These are phyloP conservation scores for Boletus semigastroideus DNA, from an alignment of 1,284 basidiomycete species.

Conservation along the genomic window DNA sequence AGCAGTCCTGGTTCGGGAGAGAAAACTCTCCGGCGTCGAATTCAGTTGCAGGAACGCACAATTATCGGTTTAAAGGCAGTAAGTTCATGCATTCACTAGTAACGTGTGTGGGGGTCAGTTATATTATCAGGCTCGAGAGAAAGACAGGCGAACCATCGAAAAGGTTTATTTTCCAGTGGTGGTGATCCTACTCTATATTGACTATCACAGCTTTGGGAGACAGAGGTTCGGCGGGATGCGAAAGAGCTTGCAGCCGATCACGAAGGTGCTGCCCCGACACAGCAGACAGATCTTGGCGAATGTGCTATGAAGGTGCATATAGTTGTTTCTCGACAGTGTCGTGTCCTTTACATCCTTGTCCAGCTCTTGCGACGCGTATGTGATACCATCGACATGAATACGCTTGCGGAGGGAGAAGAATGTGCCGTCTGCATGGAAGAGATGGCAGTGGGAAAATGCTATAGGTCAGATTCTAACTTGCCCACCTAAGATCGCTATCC, in stretches of 20 bases:
- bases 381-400: constrained; percentile 40
- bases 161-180: constrained; percentile 4
- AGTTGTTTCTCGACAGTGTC: background rate
- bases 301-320: constrained; percentile 7
- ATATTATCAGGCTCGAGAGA: constrained; percentile 9
- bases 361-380: constrained; percentile 46
- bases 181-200: background rate
- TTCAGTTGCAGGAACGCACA: constrained; percentile 11
- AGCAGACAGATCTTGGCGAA: constrained; percentile 11
- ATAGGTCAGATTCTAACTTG: constrained; percentile 28
- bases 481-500: background rate
- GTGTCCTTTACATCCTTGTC: background rate
- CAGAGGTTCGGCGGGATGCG: constrained; percentile 15
- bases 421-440: constrained; percentile 45
- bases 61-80: constrained; percentile 8
- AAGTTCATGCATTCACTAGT: background rate
- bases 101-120: background rate
- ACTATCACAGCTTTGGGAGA: constrained; percentile 16
- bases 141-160: constrained; percentile 15
- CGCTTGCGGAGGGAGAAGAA: constrained; percentile 44
- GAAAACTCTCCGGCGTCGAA: constrained; percentile 2
- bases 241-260: constrained; percentile 10
- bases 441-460: constrained; percentile 38
- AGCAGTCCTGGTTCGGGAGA: background rate
- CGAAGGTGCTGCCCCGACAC: background rate